Percentiles rank a stretch among this genome's conserved stretches.
Conservation (phyloP, 352 stramenopile species). For the Phytopythium kandeliae region DNA sequence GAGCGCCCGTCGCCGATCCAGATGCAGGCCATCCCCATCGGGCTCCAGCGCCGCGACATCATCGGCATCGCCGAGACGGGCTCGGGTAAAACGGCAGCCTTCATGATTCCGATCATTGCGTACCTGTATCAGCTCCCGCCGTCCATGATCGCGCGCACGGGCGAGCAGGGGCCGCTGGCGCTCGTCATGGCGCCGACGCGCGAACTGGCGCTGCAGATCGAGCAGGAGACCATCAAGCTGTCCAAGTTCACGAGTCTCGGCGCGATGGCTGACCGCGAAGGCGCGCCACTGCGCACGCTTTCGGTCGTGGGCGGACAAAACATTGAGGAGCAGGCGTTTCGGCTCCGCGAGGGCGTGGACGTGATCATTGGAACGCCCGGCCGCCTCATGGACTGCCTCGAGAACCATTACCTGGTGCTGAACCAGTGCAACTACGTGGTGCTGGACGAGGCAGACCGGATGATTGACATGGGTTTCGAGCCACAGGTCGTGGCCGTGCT, state of each 20-base stretch:
- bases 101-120: slow-evolving; percentile 96
- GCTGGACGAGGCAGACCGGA: slow-evolving; percentile 98
- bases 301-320: slow-evolving; percentile 89
- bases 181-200: slow-evolving; percentile 98
- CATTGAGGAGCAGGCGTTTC: slow-evolving; percentile 91
- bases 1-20: slow-evolving; percentile 98
- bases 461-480: slow-evolving; percentile 98
- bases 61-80: slow-evolving; percentile 99
- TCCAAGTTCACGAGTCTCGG: no score
- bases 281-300: no score
- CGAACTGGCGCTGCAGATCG: slow-evolving; percentile 98
- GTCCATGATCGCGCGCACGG: slow-evolving; percentile 31
- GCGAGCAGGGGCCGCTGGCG: slow-evolving; percentile 94
- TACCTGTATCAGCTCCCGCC: slow-evolving; percentile 59
- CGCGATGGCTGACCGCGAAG: no score
- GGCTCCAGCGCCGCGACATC: slow-evolving; percentile 94
- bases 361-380: slow-evolving; percentile 98
- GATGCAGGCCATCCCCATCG: slow-evolving; percentile 96
- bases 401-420: slow-evolving; percentile 91
- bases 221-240: slow-evolving; percentile 47
- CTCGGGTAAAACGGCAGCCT: slow-evolving; percentile 98
- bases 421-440: slow-evolving; percentile 54
- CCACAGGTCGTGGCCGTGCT: slow-evolving; percentile 95
- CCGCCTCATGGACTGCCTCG: slow-evolving; percentile 96
- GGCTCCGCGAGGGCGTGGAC: slow-evolving; percentile 94